phyloP scores from a whole-genome alignment of 169 alveolate species.

The Eimeria brunetti region DNA sequence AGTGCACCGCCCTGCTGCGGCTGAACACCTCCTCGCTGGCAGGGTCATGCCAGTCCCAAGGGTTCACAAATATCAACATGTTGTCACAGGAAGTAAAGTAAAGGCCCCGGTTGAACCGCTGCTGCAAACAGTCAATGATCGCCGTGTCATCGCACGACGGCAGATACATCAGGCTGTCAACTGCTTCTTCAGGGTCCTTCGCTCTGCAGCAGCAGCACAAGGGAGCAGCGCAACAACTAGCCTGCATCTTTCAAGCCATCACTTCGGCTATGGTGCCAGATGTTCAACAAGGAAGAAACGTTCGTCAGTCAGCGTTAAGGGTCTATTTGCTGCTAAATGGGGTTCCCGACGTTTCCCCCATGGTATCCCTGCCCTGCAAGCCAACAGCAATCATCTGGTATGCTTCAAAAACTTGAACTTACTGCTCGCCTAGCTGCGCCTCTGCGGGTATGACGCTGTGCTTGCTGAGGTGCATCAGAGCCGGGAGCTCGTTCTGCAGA shows the following conservation, averaged over 20 bases:
- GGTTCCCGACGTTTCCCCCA: background rate
- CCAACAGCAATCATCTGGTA: background rate
- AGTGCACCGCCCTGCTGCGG: slow-evolving; percentile 35
- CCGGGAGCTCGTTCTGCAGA: slow-evolving; percentile 37
- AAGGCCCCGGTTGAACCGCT: slow-evolving; percentile 43
- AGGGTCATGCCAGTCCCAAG: slow-evolving; percentile 39
- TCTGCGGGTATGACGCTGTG: slow-evolving; percentile 6
- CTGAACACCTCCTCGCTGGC: slow-evolving; percentile 24
- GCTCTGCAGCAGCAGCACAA: slow-evolving; percentile 29
- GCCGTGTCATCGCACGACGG: slow-evolving; percentile 67
- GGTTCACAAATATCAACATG: slow-evolving; percentile 64
- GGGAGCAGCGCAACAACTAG: background rate
- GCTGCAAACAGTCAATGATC: slow-evolving; percentile 58
- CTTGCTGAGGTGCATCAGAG: background rate
- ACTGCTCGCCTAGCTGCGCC: slow-evolving; percentile 5
- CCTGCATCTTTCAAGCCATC: background rate
- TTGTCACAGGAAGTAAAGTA: slow-evolving; percentile 68
- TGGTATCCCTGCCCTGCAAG: background rate
- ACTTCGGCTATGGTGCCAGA: background rate
- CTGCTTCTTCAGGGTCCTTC: slow-evolving; percentile 3
- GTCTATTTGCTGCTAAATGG: background rate
- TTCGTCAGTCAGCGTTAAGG: background rate
- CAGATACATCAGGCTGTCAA: slow-evolving; percentile 62
- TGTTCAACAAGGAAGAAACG: background rate
- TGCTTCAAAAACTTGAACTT: background rate